Evolutionary conservation across 2,329 filamentous ascomycete species (phyloP), one percentile per base, ranked within the genome.

Genomic region (Neopestalotiopsis clavispora): DNA sequence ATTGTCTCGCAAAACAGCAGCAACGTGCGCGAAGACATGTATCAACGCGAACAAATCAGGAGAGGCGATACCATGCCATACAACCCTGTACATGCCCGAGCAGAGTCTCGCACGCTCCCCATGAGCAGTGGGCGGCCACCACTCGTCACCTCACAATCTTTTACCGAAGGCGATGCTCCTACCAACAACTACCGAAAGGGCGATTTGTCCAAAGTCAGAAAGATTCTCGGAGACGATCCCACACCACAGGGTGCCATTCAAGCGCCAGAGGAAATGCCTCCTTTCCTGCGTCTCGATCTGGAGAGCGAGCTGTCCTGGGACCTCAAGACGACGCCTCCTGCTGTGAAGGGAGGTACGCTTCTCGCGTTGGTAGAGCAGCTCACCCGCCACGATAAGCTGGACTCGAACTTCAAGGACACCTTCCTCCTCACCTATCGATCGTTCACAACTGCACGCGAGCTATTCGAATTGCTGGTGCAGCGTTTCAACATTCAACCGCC

Each of bases 341-440:
- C 91, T 38, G 87, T 99, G 69, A 96, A 95, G 79, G 96, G 95
- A 73, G 96, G 96, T 61, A 97, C 95, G 0, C 83, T 99, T 23
- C 87, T 94, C 38, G 96, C 93, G 4, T 84, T 99, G 68, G 96
- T 98, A 5, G 96, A 98, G 80, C 95, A 98, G 77, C 87, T 99
- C 59, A 99, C 96, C 17, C 90, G 96, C 63, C 96, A 99, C 77
- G 96, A 99, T 82, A 96, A 97, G 77, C 88, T 97, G 14, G 96
- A 98, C 77, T 94, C 95, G 3, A 95, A 89, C 71, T 98, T 98
- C 83, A 98, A 98, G 84, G 97, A 95, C 76, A 99, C 96, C 0
- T 99, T 99, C 85, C 89, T 99, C 17, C 88, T 99, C 49, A 99
- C 96, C 1, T 99, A 99, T 79, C 89, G 93, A 71, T 99, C 96